These are phyloP conservation scores for Saturnispora quitensis DNA, from an alignment of 805 yeast genomes.

Conservation along the genomic window DNA sequence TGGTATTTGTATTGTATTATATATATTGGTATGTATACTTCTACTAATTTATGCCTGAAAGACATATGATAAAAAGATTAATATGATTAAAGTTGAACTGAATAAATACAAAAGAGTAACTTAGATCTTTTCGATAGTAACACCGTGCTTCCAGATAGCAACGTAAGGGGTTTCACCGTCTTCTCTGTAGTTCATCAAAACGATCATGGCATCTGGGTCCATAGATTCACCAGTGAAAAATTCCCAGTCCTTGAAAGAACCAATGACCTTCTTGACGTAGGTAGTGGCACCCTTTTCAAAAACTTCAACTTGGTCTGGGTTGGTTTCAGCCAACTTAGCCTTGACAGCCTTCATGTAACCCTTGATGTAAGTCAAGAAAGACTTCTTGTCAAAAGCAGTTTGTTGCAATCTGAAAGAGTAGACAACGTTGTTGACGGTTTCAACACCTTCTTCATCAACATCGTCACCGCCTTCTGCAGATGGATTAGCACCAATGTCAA, in stretches of 20 bases:
- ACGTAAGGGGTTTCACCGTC: slow-evolving; percentile 98
- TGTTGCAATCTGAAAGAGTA: slow-evolving; percentile 97
- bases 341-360: slow-evolving; percentile 97
- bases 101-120: slow-evolving; percentile 9
- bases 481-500: slow-evolving; percentile 99
- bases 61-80: not conserved
- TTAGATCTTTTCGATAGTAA: slow-evolving; percentile 82
- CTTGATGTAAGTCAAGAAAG: slow-evolving; percentile 93
- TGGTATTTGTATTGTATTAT: not conserved
- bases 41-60: not conserved
- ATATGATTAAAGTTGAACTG: not conserved
- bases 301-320: slow-evolving; percentile 78
- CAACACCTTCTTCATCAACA: slow-evolving; percentile 72
- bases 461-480: slow-evolving; percentile 94
- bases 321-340: slow-evolving; percentile 77
- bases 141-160: slow-evolving; percentile 99
- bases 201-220: slow-evolving; percentile 99
- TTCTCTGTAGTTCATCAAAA: slow-evolving; percentile 98
- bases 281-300: slow-evolving; percentile 97
- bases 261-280: slow-evolving; percentile 93
- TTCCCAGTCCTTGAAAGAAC: slow-evolving; percentile 98
- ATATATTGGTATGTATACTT: not conserved
- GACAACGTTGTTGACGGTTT: slow-evolving; percentile 95
- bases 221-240: slow-evolving; percentile 99
- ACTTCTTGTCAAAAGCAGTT: slow-evolving; percentile 96